These are phyloP conservation scores for Fusarium hostae DNA, from an alignment of 2,329 filamentous ascomycete genomes.

Conservation along the genomic window DNA sequence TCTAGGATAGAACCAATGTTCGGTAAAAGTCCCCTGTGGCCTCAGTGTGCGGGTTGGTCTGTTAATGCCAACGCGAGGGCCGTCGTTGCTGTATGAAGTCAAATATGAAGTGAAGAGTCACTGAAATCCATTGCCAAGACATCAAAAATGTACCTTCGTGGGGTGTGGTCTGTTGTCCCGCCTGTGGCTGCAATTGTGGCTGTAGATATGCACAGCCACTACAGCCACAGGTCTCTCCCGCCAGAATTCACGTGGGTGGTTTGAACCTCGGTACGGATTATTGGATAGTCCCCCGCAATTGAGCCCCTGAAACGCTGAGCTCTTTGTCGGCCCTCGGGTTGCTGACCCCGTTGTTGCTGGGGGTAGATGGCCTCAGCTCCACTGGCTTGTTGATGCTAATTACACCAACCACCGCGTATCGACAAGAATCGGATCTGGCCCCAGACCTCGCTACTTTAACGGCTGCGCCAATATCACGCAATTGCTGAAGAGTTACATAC, in stretches of 20 bases:
- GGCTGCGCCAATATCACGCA: constrained; percentile 17
- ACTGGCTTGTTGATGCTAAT: constrained; percentile 44
- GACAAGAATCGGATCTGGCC: constrained; percentile 39
- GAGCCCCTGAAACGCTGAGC: constrained; percentile 42
- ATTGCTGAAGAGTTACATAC: constrained; percentile 2
- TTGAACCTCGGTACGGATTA: constrained; percentile 43
- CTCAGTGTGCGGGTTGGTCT: not conserved
- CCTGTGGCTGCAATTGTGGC: constrained; percentile 38
- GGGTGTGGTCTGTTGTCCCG: constrained; percentile 39
- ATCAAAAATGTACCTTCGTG: constrained; percentile 42
- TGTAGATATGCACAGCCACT: constrained; percentile 19
- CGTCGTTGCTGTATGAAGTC: constrained; percentile 34
- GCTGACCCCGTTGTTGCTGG: constrained; percentile 44
- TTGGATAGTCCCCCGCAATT: constrained; percentile 41
- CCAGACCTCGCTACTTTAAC: constrained; percentile 28
- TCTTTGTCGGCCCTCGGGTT: constrained; percentile 42
- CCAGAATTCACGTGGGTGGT: constrained; percentile 37
- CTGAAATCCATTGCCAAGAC: constrained; percentile 41
- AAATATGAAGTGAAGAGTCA: constrained; percentile 44
- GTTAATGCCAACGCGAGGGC: constrained; percentile 3
- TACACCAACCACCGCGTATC: constrained; percentile 47
- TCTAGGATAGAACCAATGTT: not conserved
- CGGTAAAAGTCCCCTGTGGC: not conserved
- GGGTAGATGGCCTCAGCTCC: constrained; percentile 45
- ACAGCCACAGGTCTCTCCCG: constrained; percentile 20